Evolutionary conservation across 345 rosid species (phyloP).

Genomic region (Melaleuca alternifolia): DNA sequence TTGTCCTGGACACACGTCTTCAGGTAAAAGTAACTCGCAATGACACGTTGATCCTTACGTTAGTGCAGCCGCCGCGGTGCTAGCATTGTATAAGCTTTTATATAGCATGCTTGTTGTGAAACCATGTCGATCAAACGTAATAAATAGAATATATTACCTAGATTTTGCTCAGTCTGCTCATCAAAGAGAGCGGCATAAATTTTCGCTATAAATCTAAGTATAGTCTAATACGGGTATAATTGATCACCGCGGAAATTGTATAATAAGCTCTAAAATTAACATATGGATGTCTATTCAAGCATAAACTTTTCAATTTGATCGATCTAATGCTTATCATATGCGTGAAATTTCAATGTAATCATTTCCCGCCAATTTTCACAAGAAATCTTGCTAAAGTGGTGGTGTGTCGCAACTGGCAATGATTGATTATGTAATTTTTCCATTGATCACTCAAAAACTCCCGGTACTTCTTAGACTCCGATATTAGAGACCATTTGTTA

Average conservation of each 20-base stretch:
- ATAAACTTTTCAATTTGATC: neutral
- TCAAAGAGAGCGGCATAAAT: neutral
- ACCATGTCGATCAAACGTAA: neutral
- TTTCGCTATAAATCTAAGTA: neutral
- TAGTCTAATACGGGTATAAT: neutral
- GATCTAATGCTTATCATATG: neutral
- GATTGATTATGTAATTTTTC: neutral
- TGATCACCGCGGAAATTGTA: neutral
- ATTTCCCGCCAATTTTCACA: too few relatives aligned
- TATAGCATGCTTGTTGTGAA: neutral
- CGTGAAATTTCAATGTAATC: too few relatives aligned
- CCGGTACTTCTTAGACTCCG: too few relatives aligned
- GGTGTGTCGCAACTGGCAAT: too few relatives aligned
- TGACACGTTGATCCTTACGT: neutral
- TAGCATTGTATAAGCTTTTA: neutral
- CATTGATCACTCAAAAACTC: neutral
- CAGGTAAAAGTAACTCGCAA: neutral
- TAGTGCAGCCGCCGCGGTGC: neutral
- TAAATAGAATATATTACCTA: neutral
- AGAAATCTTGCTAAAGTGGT: too few relatives aligned
- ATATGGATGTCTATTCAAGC: neutral
- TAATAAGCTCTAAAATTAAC: too few relatives aligned
- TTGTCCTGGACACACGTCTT: neutral
- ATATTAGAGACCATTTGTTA: too few relatives aligned
- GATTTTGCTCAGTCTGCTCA: too few relatives aligned